A percentile compares a stretch with the other conserved stretches of the same genome.
Conservation (phyloP, 257 asterid genomes). For the Salvia hispanica region DNA sequence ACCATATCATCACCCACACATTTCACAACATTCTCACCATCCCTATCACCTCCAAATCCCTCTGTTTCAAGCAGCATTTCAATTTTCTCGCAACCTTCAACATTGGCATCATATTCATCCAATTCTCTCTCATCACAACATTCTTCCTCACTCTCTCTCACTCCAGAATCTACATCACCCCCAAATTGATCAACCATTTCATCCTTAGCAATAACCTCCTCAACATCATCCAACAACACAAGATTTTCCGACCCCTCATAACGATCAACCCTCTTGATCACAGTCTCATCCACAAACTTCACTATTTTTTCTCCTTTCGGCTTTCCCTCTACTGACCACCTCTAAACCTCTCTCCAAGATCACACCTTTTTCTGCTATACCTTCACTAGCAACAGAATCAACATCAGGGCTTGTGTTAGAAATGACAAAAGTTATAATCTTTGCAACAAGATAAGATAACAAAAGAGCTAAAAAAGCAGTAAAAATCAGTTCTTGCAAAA, state of each 20-base stretch:
- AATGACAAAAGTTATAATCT: conserved; percentile 48
- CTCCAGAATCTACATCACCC: conserved; percentile 29
- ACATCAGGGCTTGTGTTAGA: conserved; percentile 28
- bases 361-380: conserved; percentile 30
- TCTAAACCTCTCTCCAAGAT: conserved; percentile 37
- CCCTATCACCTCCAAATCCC: conserved; percentile 11
- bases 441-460: conserved; percentile 47
- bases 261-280: conserved; percentile 47
- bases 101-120: conserved; percentile 21
- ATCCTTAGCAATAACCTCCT: conserved; percentile 23
- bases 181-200: conserved; percentile 34
- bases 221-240: conserved; percentile 27
- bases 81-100: conserved; percentile 19
- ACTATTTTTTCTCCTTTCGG: conserved; percentile 50
- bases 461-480: conserved; percentile 50
- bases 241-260: conserved; percentile 40
- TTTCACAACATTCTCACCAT: conserved; percentile 30
- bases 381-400: conserved; percentile 32
- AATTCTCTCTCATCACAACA: conserved; percentile 24
- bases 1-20: conserved; percentile 27
- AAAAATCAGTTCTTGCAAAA: conserved; percentile 47
- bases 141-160: conserved; percentile 21
- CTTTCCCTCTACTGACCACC: conserved; percentile 41
- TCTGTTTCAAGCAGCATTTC: conserved; percentile 33
- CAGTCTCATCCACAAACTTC: conserved; percentile 53